Conservation (phyloP, 352 stramenopile genomes). For the Phytophthora hybrid region DNA sequence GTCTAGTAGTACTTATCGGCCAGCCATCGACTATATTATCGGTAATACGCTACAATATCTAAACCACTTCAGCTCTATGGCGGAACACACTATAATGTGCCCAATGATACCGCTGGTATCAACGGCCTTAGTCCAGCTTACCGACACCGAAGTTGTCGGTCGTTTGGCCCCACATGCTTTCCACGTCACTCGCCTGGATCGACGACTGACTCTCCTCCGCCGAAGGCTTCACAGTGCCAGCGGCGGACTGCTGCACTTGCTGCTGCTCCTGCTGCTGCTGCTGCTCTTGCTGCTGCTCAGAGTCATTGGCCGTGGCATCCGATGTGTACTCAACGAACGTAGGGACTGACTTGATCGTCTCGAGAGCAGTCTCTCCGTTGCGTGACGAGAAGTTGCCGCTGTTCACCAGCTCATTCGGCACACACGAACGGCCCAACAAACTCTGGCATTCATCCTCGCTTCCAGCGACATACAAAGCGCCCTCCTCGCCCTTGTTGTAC, state of each 20-base stretch:
- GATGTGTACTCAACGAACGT: slow-evolving; percentile 5
- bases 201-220: neutral
- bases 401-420: slow-evolving; percentile 29
- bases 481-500: slow-evolving; percentile 14
- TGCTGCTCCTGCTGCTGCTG: slow-evolving; percentile 1
- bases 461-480: slow-evolving; percentile 21
- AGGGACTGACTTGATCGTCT: slow-evolving; percentile 23
- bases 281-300: slow-evolving; percentile 7
- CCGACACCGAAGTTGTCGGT: slow-evolving; percentile 21
- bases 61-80: neutral
- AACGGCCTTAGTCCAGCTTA: slow-evolving; percentile 11
- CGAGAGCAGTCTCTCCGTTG: slow-evolving; percentile 27
- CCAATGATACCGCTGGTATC: neutral
- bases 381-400: slow-evolving; percentile 30
- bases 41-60: slow-evolving; percentile 9
- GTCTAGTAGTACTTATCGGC: neutral
- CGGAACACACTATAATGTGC: neutral
- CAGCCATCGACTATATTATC: slow-evolving; percentile 13
- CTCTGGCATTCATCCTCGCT: slow-evolving; percentile 27
- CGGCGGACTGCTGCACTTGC: slow-evolving; percentile 6
- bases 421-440: slow-evolving; percentile 7
- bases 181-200: slow-evolving; percentile 14
- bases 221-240: slow-evolving; percentile 3
- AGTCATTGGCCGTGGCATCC: neutral
- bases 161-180: slow-evolving; percentile 10